Percentiles rank a stretch among this genome's conserved stretches.
Evolutionary conservation across 1,139 yeast species (phyloP).

Genomic region (Taphrina betulina): DNA sequence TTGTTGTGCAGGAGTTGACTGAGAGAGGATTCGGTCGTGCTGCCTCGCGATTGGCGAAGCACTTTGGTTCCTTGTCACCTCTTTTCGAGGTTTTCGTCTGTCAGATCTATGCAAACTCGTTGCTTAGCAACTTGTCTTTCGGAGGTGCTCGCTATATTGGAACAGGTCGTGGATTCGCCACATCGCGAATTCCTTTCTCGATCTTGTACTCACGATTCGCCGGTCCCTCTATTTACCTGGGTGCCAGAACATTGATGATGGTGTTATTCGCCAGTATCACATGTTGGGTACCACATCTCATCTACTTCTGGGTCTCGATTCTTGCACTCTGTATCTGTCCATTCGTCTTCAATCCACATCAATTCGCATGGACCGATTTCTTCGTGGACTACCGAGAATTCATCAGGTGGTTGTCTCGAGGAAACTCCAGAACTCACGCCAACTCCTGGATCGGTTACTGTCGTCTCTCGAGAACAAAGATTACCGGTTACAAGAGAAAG

Average conservation of each 20-base stretch:
- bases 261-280: conserved; percentile 87
- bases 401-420: conserved; percentile 97
- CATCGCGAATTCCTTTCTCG: conserved; percentile 96
- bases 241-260: conserved; percentile 87
- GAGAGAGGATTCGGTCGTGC: conserved; percentile 99
- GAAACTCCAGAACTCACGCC: conserved; percentile 98
- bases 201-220: conserved; percentile 96
- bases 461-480: conserved; percentile 90
- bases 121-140: conserved; percentile 86
- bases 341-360: conserved; percentile 95
- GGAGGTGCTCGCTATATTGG: conserved; percentile 99
- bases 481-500: conserved; percentile 97
- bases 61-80: conserved; percentile 85
- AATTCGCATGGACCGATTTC: conserved; percentile 98
- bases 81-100: conserved; percentile 98
- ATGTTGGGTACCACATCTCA: conserved; percentile 94
- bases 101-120: conserved; percentile 91
- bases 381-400: conserved; percentile 98
- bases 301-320: conserved; percentile 98
- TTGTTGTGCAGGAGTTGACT: conserved; percentile 92
- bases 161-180: conserved; percentile 99
- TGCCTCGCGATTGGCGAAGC: conserved; percentile 84
- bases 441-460: conserved; percentile 99
- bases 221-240: conserved; percentile 93
- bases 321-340: conserved; percentile 91